These are phyloP conservation scores for Fusarium avenaceum DNA, from an alignment of 2,329 filamentous ascomycete genomes.

Conservation along the genomic window DNA sequence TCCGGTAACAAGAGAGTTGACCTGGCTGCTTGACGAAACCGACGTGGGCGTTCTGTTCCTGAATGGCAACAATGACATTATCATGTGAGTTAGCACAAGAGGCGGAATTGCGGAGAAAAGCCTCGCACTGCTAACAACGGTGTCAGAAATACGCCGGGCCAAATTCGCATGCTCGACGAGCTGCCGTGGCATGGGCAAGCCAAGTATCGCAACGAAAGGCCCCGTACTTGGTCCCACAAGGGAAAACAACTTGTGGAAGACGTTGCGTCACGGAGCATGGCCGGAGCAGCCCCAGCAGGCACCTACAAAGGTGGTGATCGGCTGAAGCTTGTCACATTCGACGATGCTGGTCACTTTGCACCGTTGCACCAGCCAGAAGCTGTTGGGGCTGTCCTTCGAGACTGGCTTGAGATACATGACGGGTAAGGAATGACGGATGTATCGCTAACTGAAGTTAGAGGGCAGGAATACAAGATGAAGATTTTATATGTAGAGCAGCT, in stretches of 20 bases:
- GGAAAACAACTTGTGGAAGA: neutral
- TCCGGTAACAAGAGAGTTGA: conserved; percentile 10
- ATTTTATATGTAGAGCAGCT: too few relatives aligned
- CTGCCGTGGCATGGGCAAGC: conserved; percentile 11
- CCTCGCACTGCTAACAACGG: too few relatives aligned
- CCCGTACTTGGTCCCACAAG: neutral
- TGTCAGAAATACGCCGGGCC: conserved; percentile 9
- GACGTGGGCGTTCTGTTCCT: neutral
- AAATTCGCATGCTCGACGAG: conserved; percentile 17
- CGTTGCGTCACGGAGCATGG: neutral
- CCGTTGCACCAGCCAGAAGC: conserved; percentile 11
- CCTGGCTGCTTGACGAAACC: conserved; percentile 3
- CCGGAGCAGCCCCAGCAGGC: neutral
- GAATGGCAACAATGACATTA: conserved; percentile 12
- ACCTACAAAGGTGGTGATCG: conserved; percentile 18
- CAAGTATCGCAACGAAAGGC: neutral
- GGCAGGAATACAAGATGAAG: too few relatives aligned
- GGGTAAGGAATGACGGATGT: too few relatives aligned
- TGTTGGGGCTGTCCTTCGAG: conserved; percentile 1
- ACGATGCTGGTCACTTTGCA: conserved; percentile 21
- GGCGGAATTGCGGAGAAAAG: too few relatives aligned
- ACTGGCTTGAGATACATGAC: neutral
- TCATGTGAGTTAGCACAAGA: neutral
- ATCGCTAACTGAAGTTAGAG: too few relatives aligned
- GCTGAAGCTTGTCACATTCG: conserved; percentile 8